Evolutionary conservation across 192 early-diverging fungal genomes (phyloP).

Genomic region (Podila clonocystis): DNA sequence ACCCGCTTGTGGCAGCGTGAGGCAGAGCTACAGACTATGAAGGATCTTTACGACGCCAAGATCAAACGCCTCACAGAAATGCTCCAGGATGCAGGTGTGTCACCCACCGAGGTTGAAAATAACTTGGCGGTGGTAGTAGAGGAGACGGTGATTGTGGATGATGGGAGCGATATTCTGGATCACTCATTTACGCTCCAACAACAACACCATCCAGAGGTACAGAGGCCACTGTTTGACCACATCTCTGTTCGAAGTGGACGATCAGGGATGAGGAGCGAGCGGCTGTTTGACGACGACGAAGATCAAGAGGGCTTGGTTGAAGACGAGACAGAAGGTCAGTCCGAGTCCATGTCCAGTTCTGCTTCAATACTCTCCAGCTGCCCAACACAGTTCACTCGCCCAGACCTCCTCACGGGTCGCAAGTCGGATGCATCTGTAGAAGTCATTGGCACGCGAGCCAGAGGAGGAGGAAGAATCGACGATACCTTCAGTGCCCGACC

Average conservation of each 20-base stretch:
- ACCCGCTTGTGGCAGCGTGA: slow-evolving; percentile 51
- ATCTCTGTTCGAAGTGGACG: background rate
- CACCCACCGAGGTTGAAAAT: slow-evolving; percentile 46
- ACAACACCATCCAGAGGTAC: background rate
- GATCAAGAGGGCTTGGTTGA: background rate
- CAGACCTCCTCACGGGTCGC: slow-evolving; percentile 9
- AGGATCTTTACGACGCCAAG: slow-evolving; percentile 49
- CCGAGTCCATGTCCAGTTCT: slow-evolving; percentile 33
- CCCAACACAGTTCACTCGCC: slow-evolving; percentile 27
- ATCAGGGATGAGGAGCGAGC: slow-evolving; percentile 5
- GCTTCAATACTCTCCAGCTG: slow-evolving; percentile 19
- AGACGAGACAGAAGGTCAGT: slow-evolving; percentile 9
- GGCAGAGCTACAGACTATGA: slow-evolving; percentile 47
- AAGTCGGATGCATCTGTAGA: background rate
- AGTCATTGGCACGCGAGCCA: background rate
- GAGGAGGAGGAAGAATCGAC: background rate
- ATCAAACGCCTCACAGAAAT: slow-evolving; percentile 44
- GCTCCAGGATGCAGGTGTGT: slow-evolving; percentile 48
- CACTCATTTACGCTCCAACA: slow-evolving; percentile 13
- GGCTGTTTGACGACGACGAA: slow-evolving; percentile 20
- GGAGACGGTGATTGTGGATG: slow-evolving; percentile 21
- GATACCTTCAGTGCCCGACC: background rate
- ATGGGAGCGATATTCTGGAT: background rate
- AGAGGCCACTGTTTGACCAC: background rate
- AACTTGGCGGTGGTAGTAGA: slow-evolving; percentile 35